Percentiles rank a stretch among this genome's conserved stretches.
Conservation (phyloP, 1,139 yeast species). For the Yamadazyma friedrichii region DNA sequence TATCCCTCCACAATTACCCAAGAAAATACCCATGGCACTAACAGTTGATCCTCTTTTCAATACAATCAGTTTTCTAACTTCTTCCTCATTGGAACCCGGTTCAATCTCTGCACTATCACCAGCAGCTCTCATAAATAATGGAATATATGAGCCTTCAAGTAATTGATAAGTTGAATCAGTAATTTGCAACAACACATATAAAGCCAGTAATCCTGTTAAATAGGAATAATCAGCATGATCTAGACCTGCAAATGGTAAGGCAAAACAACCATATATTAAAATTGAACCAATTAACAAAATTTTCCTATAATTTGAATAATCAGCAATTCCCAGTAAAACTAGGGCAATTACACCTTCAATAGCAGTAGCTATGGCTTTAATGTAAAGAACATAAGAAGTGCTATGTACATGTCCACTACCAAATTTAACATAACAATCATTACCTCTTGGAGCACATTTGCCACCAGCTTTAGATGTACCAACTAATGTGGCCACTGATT, state of each 20-base stretch:
- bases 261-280: constrained; percentile 32
- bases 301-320: constrained; percentile 40
- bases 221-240: constrained; percentile 21
- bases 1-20: constrained; percentile 42
- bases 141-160: constrained; percentile 44
- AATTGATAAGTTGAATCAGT: constrained; percentile 37
- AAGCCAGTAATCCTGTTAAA: constrained; percentile 25
- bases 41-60: constrained; percentile 35
- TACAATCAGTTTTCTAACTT: constrained; percentile 26
- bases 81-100: constrained; percentile 15
- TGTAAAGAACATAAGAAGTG: constrained; percentile 38
- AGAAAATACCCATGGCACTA: constrained; percentile 39
- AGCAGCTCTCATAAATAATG: constrained; percentile 39
- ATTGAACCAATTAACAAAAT: constrained; percentile 31
- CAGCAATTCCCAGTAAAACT: constrained; percentile 43
- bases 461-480: constrained; percentile 29
- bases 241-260: constrained; percentile 39
- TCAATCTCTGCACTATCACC: background rate
- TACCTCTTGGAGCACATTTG: constrained; percentile 28
- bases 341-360: constrained; percentile 39
- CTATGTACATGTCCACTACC: constrained; percentile 37
- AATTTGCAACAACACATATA: constrained; percentile 32
- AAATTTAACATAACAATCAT: constrained; percentile 39
- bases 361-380: constrained; percentile 39
- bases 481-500: constrained; percentile 34